Evolutionary conservation across 148 eudicot genomes (phyloP).

Genomic region (Rhododendron williamsianum): DNA sequence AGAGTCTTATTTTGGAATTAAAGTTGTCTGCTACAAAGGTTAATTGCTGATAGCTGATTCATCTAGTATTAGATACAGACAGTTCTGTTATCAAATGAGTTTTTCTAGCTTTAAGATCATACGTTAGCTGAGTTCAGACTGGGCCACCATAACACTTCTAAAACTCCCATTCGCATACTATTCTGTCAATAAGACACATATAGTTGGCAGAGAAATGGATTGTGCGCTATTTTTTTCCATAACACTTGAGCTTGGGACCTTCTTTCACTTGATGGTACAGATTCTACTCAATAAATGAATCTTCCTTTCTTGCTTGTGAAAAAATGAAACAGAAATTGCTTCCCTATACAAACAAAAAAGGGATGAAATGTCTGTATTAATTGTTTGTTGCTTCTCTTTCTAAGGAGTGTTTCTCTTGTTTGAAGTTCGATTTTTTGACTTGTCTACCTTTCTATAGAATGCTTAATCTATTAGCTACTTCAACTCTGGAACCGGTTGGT

Average conservation of each 20-base stretch:
- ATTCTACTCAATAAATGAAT: not conserved
- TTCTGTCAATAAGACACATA: not conserved
- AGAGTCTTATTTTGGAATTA: not conserved
- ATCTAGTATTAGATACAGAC: not conserved
- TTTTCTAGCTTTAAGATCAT: not conserved
- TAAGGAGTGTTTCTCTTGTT: not conserved
- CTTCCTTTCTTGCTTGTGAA: not conserved
- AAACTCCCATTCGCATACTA: not conserved
- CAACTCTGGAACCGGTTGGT: constrained; percentile 1
- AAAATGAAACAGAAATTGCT: not conserved
- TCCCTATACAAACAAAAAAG: not conserved
- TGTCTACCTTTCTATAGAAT: not conserved
- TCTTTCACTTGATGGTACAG: not conserved
- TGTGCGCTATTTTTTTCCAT: not conserved
- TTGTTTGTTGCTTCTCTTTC: not conserved
- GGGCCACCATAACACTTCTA: not conserved
- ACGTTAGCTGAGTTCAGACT: not conserved
- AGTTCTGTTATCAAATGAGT: not conserved
- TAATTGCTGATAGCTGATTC: not conserved
- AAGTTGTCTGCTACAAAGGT: not conserved
- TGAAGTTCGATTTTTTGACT: not conserved
- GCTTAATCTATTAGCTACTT: not conserved
- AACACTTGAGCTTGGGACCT: not conserved
- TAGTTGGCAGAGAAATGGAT: not conserved
- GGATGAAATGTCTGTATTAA: not conserved